Evolutionary conservation across 208 protist species (phyloP), one percentile per base, ranked within the genome.

Genomic region (Crithidia mellificae): DNA sequence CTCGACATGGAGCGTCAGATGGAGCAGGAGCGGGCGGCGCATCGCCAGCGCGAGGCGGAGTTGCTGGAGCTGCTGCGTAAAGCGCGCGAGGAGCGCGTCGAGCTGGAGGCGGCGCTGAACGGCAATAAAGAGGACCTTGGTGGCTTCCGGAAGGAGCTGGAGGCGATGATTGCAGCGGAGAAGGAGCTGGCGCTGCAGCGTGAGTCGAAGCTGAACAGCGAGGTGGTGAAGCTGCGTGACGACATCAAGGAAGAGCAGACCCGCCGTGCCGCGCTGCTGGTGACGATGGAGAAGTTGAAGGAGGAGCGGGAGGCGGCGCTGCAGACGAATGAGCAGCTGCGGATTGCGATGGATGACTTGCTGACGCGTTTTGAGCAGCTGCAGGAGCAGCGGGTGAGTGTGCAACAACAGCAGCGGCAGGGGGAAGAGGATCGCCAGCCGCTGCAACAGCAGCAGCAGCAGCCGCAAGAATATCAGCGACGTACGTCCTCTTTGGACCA

Each of bases 1-100:
- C 73, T 88, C 14, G 87, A 93, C 47, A 88, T 93, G 77, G 87
- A 93, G 77, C 81, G 77, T 34, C 85, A 93, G 57, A 71, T 93
- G 52, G 91, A 96, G 80, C 73, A 83, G 58, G 88, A 94, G 74
- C 86, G 91, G 0, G 68, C 73, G 39, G 74, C 77, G 22, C 86
- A 96, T 63, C 84, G 80, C 34, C 72, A 75, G 52, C 80, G 91
- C 25, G 91, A 96, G 63, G 67, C 83, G 24, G 88, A 94, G 34
- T 77, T 96, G 55, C 73, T 83, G 1, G 88, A 91, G 30, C 72
- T 91, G 71, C 82, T 94, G 39, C 80, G 79, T 43, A 77, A 81
- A 4, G 81, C 85, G 8, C 83, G 77, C 0, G 83, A 86, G 8
- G 91, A 96, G 61, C 85, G 82, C 32, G 66, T 77, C 11, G 79